Base-by-base conservation (phyloP, 352 stramenopile species). In the Globisporangium carolinianum region DNA sequence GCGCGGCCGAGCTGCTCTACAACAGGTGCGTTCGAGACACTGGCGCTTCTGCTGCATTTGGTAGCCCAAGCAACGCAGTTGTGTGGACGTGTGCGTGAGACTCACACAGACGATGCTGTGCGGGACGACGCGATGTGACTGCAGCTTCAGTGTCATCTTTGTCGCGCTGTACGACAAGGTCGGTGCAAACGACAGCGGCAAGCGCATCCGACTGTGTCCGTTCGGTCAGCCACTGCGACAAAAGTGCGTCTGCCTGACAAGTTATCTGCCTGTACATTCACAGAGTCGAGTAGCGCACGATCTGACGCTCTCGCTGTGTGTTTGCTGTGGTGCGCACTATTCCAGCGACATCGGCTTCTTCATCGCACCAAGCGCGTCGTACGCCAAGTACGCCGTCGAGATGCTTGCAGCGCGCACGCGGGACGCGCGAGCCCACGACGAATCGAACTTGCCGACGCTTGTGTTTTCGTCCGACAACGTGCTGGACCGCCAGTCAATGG, bases 401-500 rank as follows among this genome's bases (percentile, higher is more conserved):
- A 64, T 51, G 37, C 61, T 74, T n/a, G 43, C 59, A n/a, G 50
- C 60, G 4, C 45, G 38, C 7, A 36, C 42, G 2, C 48, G 42
- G 2, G 14, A n/a, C 1, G 8, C 17, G 6, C 61, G 39, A 4
- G 15, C 12, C 3, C 2, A 58, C 42, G 18, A 11, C 24, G 45
- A 6, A 18, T 43, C 47, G 18, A 24, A 24, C 9, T 55, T 61
- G 8, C 63, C 74, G n/a, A 79, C 71, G 39, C 67, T 83, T 14
- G 63, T 83, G 0, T 83, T 79, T 37, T 79, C 67, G 5, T 79
- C 69, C 6, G 71, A 81, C 37, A 74, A 67, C 1, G 71, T 83
- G 24, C 58, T 83, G 24, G 72, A 73, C 37, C 74, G 74, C 11
- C 74, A 79, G 57, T 83, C 74, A n/a, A 60, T 76, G 39, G 53